Percentiles rank a stretch among this genome's conserved stretches.
Conservation (phyloP, 2,329 filamentous ascomycete genomes). For the Penicillium sp. region DNA sequence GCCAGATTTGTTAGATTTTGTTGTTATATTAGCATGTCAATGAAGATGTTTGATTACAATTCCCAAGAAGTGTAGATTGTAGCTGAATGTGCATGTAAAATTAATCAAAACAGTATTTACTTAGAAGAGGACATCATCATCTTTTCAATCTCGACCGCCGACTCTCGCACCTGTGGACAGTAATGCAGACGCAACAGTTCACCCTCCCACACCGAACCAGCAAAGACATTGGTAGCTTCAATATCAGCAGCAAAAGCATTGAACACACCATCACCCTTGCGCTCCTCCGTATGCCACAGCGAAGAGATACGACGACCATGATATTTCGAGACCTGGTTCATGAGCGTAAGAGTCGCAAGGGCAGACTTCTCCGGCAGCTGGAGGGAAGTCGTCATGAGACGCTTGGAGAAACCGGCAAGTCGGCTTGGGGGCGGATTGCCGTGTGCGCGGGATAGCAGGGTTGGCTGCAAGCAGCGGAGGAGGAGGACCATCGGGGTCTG, state of each 20-base stretch:
- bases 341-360: constrained; percentile 73
- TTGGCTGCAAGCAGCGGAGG: constrained; percentile 77
- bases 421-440: constrained; percentile 75
- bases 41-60: constrained; percentile 2
- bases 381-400: constrained; percentile 76
- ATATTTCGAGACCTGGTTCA: constrained; percentile 75
- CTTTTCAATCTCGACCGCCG: constrained; percentile 68
- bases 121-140: constrained; percentile 46
- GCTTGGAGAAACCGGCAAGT: constrained; percentile 90
- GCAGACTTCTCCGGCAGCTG: constrained; percentile 89
- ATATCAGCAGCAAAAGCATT: constrained; percentile 71
- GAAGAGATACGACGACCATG: constrained; percentile 79
- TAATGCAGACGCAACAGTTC: constrained; percentile 84
- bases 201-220: constrained; percentile 88
- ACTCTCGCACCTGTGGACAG: constrained; percentile 80
- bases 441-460: constrained; percentile 75
- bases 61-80: neutral
- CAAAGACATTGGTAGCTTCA: constrained; percentile 87
- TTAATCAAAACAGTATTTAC: constrained; percentile 21
- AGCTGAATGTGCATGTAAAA: constrained; percentile 10
- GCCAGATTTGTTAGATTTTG: neutral
- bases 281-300: constrained; percentile 94
- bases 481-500: constrained; percentile 93
- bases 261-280: constrained; percentile 85
- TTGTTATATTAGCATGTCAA: neutral